Evolutionary conservation across 805 yeast species (phyloP), one percentile per base, ranked within the genome.

Genomic region (Kodamaea lidongshanica): DNA sequence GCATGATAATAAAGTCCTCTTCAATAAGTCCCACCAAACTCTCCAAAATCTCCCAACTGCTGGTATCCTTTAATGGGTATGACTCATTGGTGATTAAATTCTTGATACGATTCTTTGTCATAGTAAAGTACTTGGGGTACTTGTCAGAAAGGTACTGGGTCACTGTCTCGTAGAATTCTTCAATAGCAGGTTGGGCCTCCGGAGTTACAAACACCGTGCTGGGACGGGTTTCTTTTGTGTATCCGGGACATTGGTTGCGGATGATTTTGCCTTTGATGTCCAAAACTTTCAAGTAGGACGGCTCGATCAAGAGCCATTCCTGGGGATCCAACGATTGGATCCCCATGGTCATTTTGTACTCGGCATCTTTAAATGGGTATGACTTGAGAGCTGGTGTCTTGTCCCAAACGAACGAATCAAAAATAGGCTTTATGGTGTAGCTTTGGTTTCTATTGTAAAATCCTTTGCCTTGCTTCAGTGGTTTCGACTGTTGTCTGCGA

Each of bases 261-360:
- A 56, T 41, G 12, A 64, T 45, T 25, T 40, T 47, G 2, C 29
- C 31, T 35, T 63, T 64, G 22, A 43, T 50, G 4, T 45, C 47
- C 6, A 58, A 37, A 6, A 40, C 29, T n/a, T 40, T 31, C 29
- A 39, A 37, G 37, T 64, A 63, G 4, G 56, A 44, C 17, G 61
- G 51, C 26, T 63, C 70, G 9, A 64, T 40, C 35, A 64, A 49
- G 14, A 64, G 49, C 67, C 67, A 64, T 30, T 64, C 67, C 26
- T 61, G 58, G 2, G 50, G 45, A 9, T 53, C 55, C 19, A 64
- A 38, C 16, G 38, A 32, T 25, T 33, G 37, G 19, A 79, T 63
- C 1, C 79, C 81, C 79, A 81, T 71, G 3, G 79, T 78, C 52
- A 80, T 54, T 38, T 66, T 69, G 42, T 78, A 76, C 27, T 60